These are phyloP conservation scores for Boletales sp. DNA, from an alignment of 768 basidiomycete genomes.

Conservation along the genomic window DNA sequence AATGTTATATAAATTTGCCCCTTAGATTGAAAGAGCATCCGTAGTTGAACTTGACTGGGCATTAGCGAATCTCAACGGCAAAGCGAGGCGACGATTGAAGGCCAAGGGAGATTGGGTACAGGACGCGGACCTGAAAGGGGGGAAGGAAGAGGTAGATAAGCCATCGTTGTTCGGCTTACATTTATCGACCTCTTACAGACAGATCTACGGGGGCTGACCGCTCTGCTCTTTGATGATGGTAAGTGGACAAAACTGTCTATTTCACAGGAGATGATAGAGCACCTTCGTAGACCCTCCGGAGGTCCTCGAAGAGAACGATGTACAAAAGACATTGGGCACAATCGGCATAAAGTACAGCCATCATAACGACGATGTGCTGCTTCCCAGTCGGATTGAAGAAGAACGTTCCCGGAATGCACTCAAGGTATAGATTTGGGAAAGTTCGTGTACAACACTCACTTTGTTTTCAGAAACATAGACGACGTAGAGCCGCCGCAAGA, in stretches of 20 bases:
- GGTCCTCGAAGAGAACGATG: constrained; percentile 41
- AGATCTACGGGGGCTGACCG: constrained; percentile 56
- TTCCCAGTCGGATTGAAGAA: constrained; percentile 65
- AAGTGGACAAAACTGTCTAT: constrained; percentile 8
- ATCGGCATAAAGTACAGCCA: constrained; percentile 73
- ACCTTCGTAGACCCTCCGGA: constrained; percentile 36
- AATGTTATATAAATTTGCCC: neutral
- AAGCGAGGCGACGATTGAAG: constrained; percentile 32
- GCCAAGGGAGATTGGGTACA: constrained; percentile 39
- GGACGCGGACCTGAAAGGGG: constrained; percentile 44
- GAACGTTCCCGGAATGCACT: constrained; percentile 54
- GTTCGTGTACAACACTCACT: constrained; percentile 3
- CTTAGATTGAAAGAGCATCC: constrained; percentile 74
- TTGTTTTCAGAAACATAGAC: constrained; percentile 23
- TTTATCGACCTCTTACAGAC: constrained; percentile 31
- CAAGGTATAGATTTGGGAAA: constrained; percentile 34
- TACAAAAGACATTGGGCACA: constrained; percentile 53
- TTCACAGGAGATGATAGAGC: neutral
- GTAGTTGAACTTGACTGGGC: constrained; percentile 80
- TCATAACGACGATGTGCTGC: constrained; percentile 66
- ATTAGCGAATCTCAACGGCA: constrained; percentile 57
- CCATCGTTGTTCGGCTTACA: neutral
- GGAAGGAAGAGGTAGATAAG: constrained; percentile 30
- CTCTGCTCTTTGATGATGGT: constrained; percentile 73
- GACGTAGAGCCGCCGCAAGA: constrained; percentile 19